Evolutionary conservation across 2,329 filamentous ascomycete genomes (phyloP), one percentile per base, ranked within the genome.

Genomic region (Sporothrix brasiliensis): DNA sequence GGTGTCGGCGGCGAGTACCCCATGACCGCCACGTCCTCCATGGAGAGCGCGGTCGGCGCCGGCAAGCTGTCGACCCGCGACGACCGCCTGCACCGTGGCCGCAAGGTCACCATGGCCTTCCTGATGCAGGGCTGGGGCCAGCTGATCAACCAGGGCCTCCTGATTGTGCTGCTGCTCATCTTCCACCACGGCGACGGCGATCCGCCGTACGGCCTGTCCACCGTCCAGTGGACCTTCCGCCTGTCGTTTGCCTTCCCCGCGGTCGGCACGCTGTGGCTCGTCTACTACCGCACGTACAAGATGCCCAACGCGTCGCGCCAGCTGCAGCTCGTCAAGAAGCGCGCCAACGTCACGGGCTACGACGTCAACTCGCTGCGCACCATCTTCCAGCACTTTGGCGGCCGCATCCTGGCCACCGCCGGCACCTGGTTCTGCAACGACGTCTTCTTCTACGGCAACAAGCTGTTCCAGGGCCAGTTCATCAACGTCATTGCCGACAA

Each of bases 101-200:
- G 94, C 78, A 97, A 97, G 81, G 94, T 97, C 79, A 97, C 93
- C 74, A 93, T 91, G 80, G 94, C 94, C 71, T 98, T 98, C 84
- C 81, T 98, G 81, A 97, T 98, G 94, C 94, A 98, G 81, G 94
- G 94, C 69, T 98, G 94, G 94, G 94, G 94, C 74, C 94, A 98
- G 81, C 92, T 97, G 79, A 85, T 92, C 84, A 98, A 98, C 87
- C 94, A 97, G 82, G 90, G 91, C 76, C 82, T 97, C 70, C 87
- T 98, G 73, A 97, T 98, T 77, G 79, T 97, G 69, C 84, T 96
- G 67, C 87, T 97, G 71, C 85, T 96, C 76, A 91, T 94, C 81
- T 95, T 97, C 87, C 93, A 97, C 85, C 89, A 90, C 77, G 91
- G 91, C 71, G 85, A 84, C 72, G 91, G 91, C 65, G 86, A 88